A percentile compares a stretch with the other conserved stretches of the same genome.
Conservation (phyloP, 2,329 filamentous ascomycete species). For the Talaromyces piceae region DNA sequence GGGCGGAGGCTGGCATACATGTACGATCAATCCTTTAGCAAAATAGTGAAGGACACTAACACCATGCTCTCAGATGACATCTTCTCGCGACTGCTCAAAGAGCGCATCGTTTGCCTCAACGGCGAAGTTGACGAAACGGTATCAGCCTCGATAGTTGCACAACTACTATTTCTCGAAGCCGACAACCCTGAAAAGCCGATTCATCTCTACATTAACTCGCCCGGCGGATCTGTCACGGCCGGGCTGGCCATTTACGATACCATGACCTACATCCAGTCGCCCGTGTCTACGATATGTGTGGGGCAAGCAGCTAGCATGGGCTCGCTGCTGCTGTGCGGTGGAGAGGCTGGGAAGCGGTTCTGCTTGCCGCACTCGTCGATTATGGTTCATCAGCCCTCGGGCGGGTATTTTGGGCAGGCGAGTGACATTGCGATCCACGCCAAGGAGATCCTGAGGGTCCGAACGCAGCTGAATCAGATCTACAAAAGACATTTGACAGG, state of each 20-base stretch:
- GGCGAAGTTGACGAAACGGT: constrained; percentile 83
- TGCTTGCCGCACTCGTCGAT: constrained; percentile 88
- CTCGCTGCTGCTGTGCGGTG: constrained; percentile 76
- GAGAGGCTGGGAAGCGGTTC: constrained; percentile 74
- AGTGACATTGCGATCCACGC: constrained; percentile 92
- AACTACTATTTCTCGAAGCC: constrained; percentile 95
- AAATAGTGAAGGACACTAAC: background rate
- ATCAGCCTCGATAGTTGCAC: constrained; percentile 89
- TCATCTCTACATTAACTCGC: constrained; percentile 95
- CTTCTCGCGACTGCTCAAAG: constrained; percentile 73
- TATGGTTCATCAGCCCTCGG: constrained; percentile 95
- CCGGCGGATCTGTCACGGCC: constrained; percentile 85
- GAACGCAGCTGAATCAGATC: constrained; percentile 81
- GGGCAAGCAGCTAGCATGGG: constrained; percentile 96
- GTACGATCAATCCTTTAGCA: constrained; percentile 42
- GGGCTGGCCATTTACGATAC: constrained; percentile 91
- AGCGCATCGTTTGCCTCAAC: constrained; percentile 91
- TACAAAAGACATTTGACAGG: constrained; percentile 76
- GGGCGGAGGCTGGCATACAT: constrained; percentile 71
- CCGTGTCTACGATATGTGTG: constrained; percentile 90
- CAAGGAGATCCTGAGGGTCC: constrained; percentile 85
- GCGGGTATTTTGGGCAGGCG: constrained; percentile 61
- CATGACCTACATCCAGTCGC: constrained; percentile 91
- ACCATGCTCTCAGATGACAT: constrained; percentile 57
- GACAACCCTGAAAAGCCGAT: constrained; percentile 93